A percentile compares a stretch with the other conserved stretches of the same genome.
phyloP scores from a whole-genome alignment of 2,329 filamentous ascomycete genomes.

The Curvularia sp. region DNA sequence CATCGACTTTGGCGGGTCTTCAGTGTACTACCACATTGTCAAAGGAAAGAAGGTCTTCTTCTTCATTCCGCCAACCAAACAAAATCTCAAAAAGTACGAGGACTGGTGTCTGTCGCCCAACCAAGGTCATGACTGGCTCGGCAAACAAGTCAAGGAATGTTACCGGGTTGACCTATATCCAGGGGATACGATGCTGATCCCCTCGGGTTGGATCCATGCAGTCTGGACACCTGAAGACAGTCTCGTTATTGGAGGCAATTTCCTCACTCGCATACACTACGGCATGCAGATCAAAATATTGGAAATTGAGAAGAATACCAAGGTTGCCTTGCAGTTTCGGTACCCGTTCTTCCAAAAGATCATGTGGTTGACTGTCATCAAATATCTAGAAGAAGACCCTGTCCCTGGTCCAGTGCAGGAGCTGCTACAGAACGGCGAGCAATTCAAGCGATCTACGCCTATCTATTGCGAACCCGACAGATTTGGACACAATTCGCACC shows the following conservation, averaged over 20 bases:
- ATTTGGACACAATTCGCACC: conserved; percentile 58
- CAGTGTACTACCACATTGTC: conserved; percentile 73
- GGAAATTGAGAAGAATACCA: conserved; percentile 71
- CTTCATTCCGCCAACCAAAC: conserved; percentile 72
- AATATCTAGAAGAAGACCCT: conserved; percentile 69
- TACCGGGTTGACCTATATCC: conserved; percentile 70
- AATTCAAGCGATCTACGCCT: conserved; percentile 62
- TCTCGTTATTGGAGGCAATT: conserved; percentile 74
- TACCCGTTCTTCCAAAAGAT: conserved; percentile 74
- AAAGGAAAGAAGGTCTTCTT: conserved; percentile 74
- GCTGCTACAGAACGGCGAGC: conserved; percentile 62
- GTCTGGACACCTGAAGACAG: conserved; percentile 75
- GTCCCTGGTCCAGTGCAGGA: conserved; percentile 64
- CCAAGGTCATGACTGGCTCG: conserved; percentile 71
- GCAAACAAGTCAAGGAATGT: conserved; percentile 69
- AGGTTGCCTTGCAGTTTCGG: conserved; percentile 69
- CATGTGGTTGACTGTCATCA: conserved; percentile 71
- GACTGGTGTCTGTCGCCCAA: conserved; percentile 72
- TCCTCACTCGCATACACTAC: conserved; percentile 69
- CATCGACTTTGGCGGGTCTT: conserved; percentile 74
- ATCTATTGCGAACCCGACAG: conserved; percentile 66
- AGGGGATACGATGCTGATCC: conserved; percentile 74
- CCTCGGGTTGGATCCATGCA: conserved; percentile 74
- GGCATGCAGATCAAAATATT: conserved; percentile 70
- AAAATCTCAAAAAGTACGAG: conserved; percentile 73